phyloP scores from a whole-genome alignment of 768 basidiomycete species.

The Collybiopsis luxurians region DNA sequence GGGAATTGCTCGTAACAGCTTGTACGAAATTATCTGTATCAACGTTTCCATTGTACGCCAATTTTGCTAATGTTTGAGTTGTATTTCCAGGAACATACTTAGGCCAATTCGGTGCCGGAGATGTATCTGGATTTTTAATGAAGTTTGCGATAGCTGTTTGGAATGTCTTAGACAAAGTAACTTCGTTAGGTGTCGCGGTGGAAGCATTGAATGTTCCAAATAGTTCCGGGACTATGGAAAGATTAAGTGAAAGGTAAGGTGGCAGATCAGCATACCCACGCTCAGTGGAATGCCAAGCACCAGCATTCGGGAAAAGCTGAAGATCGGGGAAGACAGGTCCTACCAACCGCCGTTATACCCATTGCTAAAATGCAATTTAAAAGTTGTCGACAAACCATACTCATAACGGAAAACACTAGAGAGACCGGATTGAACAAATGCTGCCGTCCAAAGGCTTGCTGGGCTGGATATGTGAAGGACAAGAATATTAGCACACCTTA shows the following conservation, averaged over 20 bases:
- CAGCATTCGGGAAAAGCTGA: conserved; percentile 15
- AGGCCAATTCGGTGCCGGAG: conserved; percentile 14
- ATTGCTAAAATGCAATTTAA: too few relatives aligned
- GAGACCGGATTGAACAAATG: conserved; percentile 13
- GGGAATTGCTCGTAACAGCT: background rate
- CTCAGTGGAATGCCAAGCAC: conserved; percentile 18
- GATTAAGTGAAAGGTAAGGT: background rate
- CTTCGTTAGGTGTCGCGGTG: conserved; percentile 17
- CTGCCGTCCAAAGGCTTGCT: conserved; percentile 2
- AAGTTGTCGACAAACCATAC: conserved; percentile 10
- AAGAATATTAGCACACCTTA: too few relatives aligned
- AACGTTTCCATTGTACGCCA: conserved; percentile 14
- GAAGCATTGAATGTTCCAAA: conserved; percentile 20
- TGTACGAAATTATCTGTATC: conserved; percentile 10
- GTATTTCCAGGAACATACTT: conserved; percentile 11
- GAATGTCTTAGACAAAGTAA: conserved; percentile 15
- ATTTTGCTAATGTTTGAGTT: conserved; percentile 13
- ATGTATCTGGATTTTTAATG: conserved; percentile 13
- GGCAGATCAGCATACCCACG: conserved; percentile 10
- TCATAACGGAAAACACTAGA: conserved; percentile 12
- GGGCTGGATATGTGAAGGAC: background rate
- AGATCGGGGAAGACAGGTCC: conserved; percentile 14
- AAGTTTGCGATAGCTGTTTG: conserved; percentile 17
- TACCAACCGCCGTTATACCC: too few relatives aligned
- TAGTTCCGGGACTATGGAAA: conserved; percentile 12